Evolutionary conservation across 2,329 filamentous ascomycete genomes (phyloP).

Genomic region (Phialocephala subalpina): DNA sequence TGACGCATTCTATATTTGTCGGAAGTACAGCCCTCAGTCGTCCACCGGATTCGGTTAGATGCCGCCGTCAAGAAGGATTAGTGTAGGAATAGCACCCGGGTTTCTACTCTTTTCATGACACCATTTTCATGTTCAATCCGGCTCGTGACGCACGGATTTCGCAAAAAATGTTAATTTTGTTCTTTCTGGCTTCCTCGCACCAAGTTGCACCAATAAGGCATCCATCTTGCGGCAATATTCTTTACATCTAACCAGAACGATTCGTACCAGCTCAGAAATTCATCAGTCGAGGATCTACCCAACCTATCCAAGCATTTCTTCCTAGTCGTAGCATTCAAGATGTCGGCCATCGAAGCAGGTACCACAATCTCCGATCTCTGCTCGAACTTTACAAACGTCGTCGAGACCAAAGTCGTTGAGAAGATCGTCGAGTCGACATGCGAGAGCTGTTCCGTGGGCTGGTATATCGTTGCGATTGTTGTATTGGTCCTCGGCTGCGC

Average conservation of each 20-base stretch:
- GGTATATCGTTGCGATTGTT: not conserved
- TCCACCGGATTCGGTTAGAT: not conserved
- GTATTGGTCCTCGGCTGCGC: not conserved
- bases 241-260: too few relatives aligned
- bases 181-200: not conserved
- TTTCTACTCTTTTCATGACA: not conserved
- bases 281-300: too few relatives aligned
- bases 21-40: not conserved
- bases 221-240: too few relatives aligned
- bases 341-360: not conserved
- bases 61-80: not conserved
- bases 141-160: not conserved
- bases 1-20: not conserved
- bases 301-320: too few relatives aligned
- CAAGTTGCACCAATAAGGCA: not conserved
- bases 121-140: not conserved
- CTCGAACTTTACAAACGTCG: not conserved
- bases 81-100: not conserved
- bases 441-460: not conserved
- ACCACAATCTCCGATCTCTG: not conserved
- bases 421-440: not conserved
- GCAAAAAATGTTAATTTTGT: not conserved
- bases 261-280: too few relatives aligned
- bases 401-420: not conserved
- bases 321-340: not conserved